Base-by-base conservation (phyloP, 2,329 filamentous ascomycete genomes). In the Cryphonectria carpinicola region DNA sequence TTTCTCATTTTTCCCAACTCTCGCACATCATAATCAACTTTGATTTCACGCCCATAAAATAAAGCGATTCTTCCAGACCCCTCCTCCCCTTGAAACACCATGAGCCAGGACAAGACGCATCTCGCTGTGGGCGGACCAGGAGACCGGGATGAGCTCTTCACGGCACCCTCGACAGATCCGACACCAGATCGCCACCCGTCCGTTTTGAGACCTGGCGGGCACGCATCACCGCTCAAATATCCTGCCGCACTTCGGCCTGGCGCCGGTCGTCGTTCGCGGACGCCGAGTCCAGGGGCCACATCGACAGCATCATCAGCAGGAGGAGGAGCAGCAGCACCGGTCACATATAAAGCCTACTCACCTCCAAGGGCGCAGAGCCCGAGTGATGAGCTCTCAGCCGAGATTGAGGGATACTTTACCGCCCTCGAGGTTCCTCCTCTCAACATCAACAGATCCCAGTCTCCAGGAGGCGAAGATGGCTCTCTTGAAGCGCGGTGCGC, bases 331-430 rank as follows among this genome's bases (percentile, higher is more conserved):
- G 0, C 49, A 28, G 4, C 68, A 32, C 60, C 67, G 14, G 65
- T 70, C 22, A 17, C 69, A 41, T 72, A 72, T 63, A 72, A 66
- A 49, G 71, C 71, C n/a, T 72, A 72, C 19, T 70, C 68, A 22
- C 71, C 71, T 2, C 54, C 71, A 58, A 64, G 28, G 43, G 37
- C 43, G n/a, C 68, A 70, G 46, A 66, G 67, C 8, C 69, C 71
- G 5, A 70, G 62, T 8, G 71, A 69, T 2, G 65, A 68, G 35
- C 60, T 72, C 14, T 69, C 71, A 5, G 62, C 43, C 2, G 71
- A 72, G 41, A 72, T 72, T 10, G 68, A 70, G 56, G 62, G 63
- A 1, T 72, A 60, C 68, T 72, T 72, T 35, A 70, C 68, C 14
- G 66, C 65, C 7, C 68, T 72, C 8, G 54, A 70, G 32, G 69